Evolutionary conservation across 441 rosid species (phyloP), one percentile per base, ranked within the genome.

Genomic region (Gossypium schwendimanii): DNA sequence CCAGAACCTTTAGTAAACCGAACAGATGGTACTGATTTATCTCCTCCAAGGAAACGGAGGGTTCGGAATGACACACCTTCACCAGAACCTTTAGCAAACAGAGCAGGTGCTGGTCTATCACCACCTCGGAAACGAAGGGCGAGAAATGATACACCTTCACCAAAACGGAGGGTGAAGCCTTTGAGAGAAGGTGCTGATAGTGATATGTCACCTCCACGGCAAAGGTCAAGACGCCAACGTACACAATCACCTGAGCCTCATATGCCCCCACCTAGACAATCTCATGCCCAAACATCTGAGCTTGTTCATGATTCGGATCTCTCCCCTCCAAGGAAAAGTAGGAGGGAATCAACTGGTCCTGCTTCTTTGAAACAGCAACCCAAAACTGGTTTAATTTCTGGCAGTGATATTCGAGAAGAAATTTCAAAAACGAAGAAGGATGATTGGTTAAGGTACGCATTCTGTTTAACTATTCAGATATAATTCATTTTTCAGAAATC

Each of bases 301-400:
- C 2, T 28, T 50, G 45, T 67, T 67, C 45, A 50, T 44, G 82
- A 66, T 68, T 65, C 73, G 41, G 93, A 86, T 71, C 78, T 80
- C 66, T 88, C 93, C 69, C 89, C 86, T n/a, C 86, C 88, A 14
- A 82, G 94, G 80, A 88, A 83, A 83, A 76, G 64, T 41, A 76
- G 72, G 75, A 84, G 78, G 73, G 83, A 78, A 61, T 76, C 78
- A 20, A 52, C 79, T 72, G 81, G 58, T 74, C 66, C 77, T 39
- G 78, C 78, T 64, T 75, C 82, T 50, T 62, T 67, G 3, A 85
- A 73, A 76, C 89, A 79, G 67, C 74, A 15, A 54, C 81, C 73
- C 39, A 87, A 83, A 80, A 85, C 90, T 28, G 97, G 97, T 63
- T 75, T 94, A 73, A 81, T 90, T 76, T 82, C 87, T 78, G 95